Evolutionary conservation across 345 rosid species (phyloP), one percentile per base, ranked within the genome.

Genomic region (Pseudoturritis turrita): DNA sequence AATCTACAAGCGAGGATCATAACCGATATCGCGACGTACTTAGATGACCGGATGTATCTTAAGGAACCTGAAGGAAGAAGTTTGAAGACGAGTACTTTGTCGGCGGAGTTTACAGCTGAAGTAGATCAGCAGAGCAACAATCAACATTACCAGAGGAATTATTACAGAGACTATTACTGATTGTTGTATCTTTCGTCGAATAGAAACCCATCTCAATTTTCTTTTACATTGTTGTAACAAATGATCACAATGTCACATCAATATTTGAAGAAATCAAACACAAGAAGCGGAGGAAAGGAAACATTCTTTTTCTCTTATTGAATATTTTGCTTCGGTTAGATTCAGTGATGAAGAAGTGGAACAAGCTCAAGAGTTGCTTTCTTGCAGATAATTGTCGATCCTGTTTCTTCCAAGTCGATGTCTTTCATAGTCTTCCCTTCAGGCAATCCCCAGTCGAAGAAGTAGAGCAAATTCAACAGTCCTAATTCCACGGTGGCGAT

Each of bases 41-140:
- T 91, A 59, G 86, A 87, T 55, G 96, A 88, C 75, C 61, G 64
- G 11, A 78, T 60, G 54, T 95, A 82, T 77, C 83, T 81, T 18
- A 56, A 74, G 74, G 90, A 87, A 60, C 99, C 97, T 10, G 90
- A 80, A 72, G 96, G 89, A 62, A 79, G 89, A 68, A 61, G 73
- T 52, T 35, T 93, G 79, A 62, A 78, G 79, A 50, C 50, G 17
- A 19, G 79, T 60, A 46, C 69, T 71, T 77, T 83, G 52, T 91
- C 96, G 2, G 67, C 76, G 1, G 79, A 64, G 11, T 28, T 80
- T 77, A 82, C 77, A 17, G 86, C 83, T 0, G 88, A 62, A 46
- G 26, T 54, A 62, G 60, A 62, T 28, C 65, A 54, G 18, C 70
- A 14, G 57, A 39, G 81, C 13, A 10, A 67, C 22, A 76, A 78